Conservation (phyloP, 179 eudicot genomes). For the Beta macrorhiza region DNA sequence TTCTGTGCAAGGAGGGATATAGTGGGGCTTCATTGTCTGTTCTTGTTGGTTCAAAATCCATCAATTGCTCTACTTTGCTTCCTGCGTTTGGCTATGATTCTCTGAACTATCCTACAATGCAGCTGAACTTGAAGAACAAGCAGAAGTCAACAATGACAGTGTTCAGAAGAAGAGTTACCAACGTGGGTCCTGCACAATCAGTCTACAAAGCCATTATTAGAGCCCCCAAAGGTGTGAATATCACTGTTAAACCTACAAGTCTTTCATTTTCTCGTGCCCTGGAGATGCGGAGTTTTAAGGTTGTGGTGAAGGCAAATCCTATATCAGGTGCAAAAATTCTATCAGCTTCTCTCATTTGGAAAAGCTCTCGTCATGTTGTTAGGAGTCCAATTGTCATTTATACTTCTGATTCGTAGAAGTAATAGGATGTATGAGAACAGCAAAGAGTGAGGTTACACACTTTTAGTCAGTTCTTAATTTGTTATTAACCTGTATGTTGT, state of each 20-base stretch:
- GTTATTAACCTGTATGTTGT: conserved; percentile 4
- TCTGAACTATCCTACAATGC: conserved; percentile 86
- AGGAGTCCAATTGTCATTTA: conserved; percentile 73
- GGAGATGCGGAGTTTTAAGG: conserved; percentile 55
- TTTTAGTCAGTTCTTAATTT: neutral
- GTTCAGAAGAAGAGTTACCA: conserved; percentile 67
- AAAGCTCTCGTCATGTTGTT: conserved; percentile 49
- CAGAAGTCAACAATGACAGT: conserved; percentile 36
- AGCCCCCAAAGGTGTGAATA: conserved; percentile 65
- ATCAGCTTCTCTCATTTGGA: conserved; percentile 76
- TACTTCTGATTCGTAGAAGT: conserved; percentile 17
- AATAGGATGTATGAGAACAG: conserved; percentile 1
- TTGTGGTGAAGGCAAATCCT: conserved; percentile 64
- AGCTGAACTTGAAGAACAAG: conserved; percentile 43
- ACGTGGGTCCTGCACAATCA: conserved; percentile 56
- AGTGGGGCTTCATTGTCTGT: conserved; percentile 45
- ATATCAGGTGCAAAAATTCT: conserved; percentile 17
- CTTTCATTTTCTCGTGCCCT: conserved; percentile 41
- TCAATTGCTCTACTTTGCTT: conserved; percentile 64
- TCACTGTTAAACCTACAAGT: conserved; percentile 54
- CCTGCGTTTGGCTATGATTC: conserved; percentile 69
- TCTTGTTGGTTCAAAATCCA: conserved; percentile 49
- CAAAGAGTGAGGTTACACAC: neutral
- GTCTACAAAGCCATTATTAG: conserved; percentile 57
- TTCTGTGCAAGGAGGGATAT: conserved; percentile 75